Base-by-base conservation (phyloP, 192 early-diverging fungal genomes). In the Gonapodya prolifera region DNA sequence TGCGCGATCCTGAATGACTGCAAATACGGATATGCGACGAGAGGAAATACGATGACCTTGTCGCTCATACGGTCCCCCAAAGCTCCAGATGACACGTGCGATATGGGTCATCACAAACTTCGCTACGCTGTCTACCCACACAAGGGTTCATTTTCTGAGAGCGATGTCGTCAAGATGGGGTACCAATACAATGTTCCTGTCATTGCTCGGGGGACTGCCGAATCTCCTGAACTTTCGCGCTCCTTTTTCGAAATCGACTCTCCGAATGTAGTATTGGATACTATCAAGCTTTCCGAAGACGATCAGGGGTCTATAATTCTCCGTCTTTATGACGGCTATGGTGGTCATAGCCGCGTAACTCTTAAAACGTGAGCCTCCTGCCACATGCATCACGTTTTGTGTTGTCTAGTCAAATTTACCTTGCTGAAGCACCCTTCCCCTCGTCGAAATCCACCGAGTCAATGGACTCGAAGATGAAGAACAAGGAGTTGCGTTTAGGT, bases 11-110 rank as follows among this genome's bases (percentile, higher is more conserved):
- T 98, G 76, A 98, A 96, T 80, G 96, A 99, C 82, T 91, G 93
- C 89, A 99, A 99, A 80, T 99, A 96, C 83, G 98, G 98, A 18
- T 95, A 93, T 80, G 86, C 95, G 1, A 91, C 91, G 32, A 89
- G 94, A 77, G 91, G 83, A 8, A 94, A 93, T 79, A 85, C 87
- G 1, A 93, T 98, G 84, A 80, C 92, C 0, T 83, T 99, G 77
- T 94, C 93, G 2, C 78, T 99, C 8, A 82, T 99, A 73, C 88
- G 95, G n/a, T 84, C 95, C 0, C 93, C 96, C 1, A 99, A 99
- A 86, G 78, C 80, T 18, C 89, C 88, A 32, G 88, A 90, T 76
- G 83, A 79, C 0, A 76, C 83, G 78, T 85, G 84, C 75, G 85
- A 91, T 81, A 83, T 86, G 87, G 92, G 91, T 77, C 80, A 82